Evolutionary conservation across 148 eudicot species (phyloP), one percentile per base, ranked within the genome.

Genomic region (Tetragonia tetragonoides): DNA sequence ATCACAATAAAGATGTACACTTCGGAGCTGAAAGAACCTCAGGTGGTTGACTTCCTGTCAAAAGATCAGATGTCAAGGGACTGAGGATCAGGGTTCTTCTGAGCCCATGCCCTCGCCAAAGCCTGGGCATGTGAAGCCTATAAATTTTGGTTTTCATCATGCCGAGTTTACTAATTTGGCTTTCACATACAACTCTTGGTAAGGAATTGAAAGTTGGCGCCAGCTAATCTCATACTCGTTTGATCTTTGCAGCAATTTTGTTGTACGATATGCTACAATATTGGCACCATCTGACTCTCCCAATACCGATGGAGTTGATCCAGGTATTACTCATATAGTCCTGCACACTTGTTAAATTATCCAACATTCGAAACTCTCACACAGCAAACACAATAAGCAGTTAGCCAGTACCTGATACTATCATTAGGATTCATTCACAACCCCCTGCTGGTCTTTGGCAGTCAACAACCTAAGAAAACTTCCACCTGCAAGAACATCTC

Each of bases 251-350:
- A 96, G 99, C 86, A 81, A 93, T 78, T 91, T 96, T 41, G 99
- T 93, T 57, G 86, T 92, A 44, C 94, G 85, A 42, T 83, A 90
- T 82, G 86, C 89, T 82, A 93, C 97, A 69, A 93, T 96, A 83
- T 77, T 89, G 81, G 99, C 99, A 78, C 99, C 99, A 18, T 77
- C 84, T 10, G 85, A 90, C 87, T 93, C 99, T 21, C 99, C 99
- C 65, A 96, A 96, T 76, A 96, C 99, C 0, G 98, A 96, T 67
- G 99, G 99, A 73, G 83, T 96, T 64, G 99, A 96, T 84, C 99
- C 99, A 87, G 99, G 99, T 95, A 89, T 49, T 80, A 21, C 68
- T 71, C 51, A 59, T 37, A 51, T 68, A 51, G 18, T 17, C 56
- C n/a, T 49, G 12, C 54, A 49, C 47, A 60, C 49, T 21, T 38